Evolutionary conservation across 2,329 filamentous ascomycete genomes (phyloP).

Genomic region (Beauveria sp.): DNA sequence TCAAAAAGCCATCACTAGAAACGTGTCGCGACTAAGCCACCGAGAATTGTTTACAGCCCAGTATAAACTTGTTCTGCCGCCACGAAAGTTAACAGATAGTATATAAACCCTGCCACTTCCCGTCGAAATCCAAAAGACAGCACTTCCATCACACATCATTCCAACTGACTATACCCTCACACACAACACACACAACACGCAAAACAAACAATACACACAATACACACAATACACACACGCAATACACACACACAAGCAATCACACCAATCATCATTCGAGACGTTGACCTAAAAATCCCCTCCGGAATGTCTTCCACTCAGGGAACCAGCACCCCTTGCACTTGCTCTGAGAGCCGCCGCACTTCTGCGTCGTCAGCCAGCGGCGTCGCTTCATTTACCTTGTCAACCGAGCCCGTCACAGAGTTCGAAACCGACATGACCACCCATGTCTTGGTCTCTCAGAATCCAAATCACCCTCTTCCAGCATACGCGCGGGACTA

Average conservation of each 20-base stretch:
- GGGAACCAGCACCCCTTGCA: neutral
- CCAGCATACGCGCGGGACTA: conserved; percentile 29
- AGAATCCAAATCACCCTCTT: conserved; percentile 23
- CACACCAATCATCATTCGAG: neutral
- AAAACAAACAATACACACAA: too few relatives aligned
- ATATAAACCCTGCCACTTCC: too few relatives aligned
- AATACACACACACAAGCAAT: neutral
- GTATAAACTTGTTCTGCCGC: too few relatives aligned
- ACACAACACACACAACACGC: too few relatives aligned
- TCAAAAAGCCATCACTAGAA: neutral
- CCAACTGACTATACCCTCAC: too few relatives aligned
- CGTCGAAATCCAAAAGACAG: too few relatives aligned
- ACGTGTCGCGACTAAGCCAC: neutral
- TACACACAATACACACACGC: neutral
- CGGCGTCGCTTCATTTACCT: neutral
- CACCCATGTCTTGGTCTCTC: neutral
- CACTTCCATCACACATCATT: too few relatives aligned
- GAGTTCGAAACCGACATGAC: conserved; percentile 9
- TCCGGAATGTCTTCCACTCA: neutral
- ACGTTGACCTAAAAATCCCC: neutral
- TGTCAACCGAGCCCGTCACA: neutral
- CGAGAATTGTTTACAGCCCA: neutral
- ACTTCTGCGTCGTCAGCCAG: neutral
- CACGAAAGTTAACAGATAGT: too few relatives aligned
- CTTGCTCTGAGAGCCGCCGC: neutral